phyloP scores from a whole-genome alignment of 345 rosid species.

The Camelina sativa region DNA sequence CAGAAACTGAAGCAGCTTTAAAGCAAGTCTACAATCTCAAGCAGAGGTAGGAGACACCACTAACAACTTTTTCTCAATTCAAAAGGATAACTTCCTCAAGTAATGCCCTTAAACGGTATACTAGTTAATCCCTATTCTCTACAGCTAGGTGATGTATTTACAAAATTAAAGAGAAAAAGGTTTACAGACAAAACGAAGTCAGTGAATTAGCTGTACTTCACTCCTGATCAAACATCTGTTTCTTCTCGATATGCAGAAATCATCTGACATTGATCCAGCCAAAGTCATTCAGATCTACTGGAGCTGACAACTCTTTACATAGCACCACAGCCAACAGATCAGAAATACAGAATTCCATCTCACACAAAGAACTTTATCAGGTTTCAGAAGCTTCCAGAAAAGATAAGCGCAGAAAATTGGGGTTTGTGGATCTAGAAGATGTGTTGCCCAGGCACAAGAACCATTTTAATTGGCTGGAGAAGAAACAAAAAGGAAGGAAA shows the following conservation, averaged over 20 bases:
- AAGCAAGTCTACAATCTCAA: conserved; percentile 37
- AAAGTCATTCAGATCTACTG: conserved; percentile 34
- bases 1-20: conserved; percentile 38
- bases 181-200: conserved; percentile 23
- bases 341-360: conserved; percentile 38
- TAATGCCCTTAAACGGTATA: conserved; percentile 18
- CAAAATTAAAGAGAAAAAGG: conserved; percentile 29
- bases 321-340: conserved; percentile 41
- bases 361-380: conserved; percentile 26
- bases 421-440: conserved; percentile 25
- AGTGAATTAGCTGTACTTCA: background rate
- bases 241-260: conserved; percentile 38
- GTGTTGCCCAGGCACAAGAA: background rate
- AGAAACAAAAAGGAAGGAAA: conserved; percentile 16
- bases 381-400: conserved; percentile 34
- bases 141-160: background rate
- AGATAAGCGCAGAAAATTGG: conserved; percentile 14
- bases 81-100: conserved; percentile 11
- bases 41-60: conserved; percentile 29
- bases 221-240: conserved; percentile 29
- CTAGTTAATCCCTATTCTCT: conserved; percentile 27
- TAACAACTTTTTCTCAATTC: conserved; percentile 25
- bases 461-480: background rate
- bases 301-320: conserved; percentile 38
- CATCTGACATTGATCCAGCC: conserved; percentile 33